These are phyloP conservation scores for Fusarium chlamydosporum DNA, from an alignment of 2,329 filamentous ascomycete species.

Conservation along the genomic window DNA sequence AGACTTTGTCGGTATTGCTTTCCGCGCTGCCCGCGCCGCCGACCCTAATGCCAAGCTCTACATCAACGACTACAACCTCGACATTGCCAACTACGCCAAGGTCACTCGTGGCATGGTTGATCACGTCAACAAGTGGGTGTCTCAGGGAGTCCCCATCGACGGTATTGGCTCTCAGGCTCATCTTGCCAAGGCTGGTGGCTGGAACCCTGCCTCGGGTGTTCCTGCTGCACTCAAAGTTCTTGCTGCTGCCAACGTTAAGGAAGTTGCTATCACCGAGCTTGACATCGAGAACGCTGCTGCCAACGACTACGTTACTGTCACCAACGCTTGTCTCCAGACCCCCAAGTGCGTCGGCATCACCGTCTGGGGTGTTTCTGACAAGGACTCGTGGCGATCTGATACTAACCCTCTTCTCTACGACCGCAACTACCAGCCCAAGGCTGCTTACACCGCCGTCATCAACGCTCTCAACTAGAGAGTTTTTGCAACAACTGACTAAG, in stretches of 20 bases:
- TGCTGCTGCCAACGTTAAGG: slow-evolving; percentile 64
- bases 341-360: slow-evolving; percentile 75
- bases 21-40: slow-evolving; percentile 74
- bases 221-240: slow-evolving; percentile 66
- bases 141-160: slow-evolving; percentile 65
- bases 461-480: slow-evolving; percentile 11
- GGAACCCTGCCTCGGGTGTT: slow-evolving; percentile 65
- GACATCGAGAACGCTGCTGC: slow-evolving; percentile 72
- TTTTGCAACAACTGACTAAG: not conserved
- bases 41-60: slow-evolving; percentile 79
- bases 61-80: slow-evolving; percentile 82
- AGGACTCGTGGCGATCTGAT: slow-evolving; percentile 52
- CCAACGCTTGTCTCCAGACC: slow-evolving; percentile 70
- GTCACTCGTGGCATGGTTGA: slow-evolving; percentile 66
- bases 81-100: slow-evolving; percentile 72
- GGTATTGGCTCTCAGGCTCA: slow-evolving; percentile 72
- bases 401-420: slow-evolving; percentile 68
- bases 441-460: slow-evolving; percentile 61
- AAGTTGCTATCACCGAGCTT: slow-evolving; percentile 76
- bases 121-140: slow-evolving; percentile 74
- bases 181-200: slow-evolving; percentile 57
- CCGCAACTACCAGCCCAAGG: slow-evolving; percentile 64
- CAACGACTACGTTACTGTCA: slow-evolving; percentile 71
- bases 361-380: slow-evolving; percentile 69
- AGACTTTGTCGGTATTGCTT: slow-evolving; percentile 78